These are phyloP conservation scores for Flammula alnicola DNA, from an alignment of 1,284 basidiomycete species.

Conservation along the genomic window DNA sequence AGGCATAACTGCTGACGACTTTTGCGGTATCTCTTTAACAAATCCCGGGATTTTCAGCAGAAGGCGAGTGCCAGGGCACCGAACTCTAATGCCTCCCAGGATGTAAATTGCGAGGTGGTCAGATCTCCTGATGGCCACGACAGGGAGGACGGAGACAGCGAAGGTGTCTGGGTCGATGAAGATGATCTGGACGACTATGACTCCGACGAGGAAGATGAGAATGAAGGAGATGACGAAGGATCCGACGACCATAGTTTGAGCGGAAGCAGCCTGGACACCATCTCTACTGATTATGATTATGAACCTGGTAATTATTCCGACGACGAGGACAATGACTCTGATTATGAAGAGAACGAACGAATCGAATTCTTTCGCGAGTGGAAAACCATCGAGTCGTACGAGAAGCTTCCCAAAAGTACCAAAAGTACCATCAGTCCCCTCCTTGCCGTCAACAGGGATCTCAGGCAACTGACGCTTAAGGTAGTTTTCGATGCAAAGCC, in stretches of 20 bases:
- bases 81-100: too few relatives aligned
- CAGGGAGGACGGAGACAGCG: too few relatives aligned
- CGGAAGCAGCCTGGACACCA: background rate
- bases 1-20: background rate
- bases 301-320: too few relatives aligned
- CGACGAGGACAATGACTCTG: background rate
- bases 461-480: background rate
- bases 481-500: background rate
- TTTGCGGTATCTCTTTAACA: background rate
- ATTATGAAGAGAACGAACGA: too few relatives aligned
- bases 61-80: too few relatives aligned
- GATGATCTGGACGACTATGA: background rate
- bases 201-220: too few relatives aligned
- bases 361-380: background rate
- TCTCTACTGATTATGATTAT: background rate
- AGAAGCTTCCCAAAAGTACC: slow-evolving; percentile 1
- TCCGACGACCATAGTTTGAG: background rate
- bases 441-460: background rate
- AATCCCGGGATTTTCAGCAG: too few relatives aligned
- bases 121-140: too few relatives aligned
- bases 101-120: too few relatives aligned
- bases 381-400: background rate
- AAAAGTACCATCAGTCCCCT: slow-evolving; percentile 1
- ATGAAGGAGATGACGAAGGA: too few relatives aligned
- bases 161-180: background rate